Base-by-base conservation (phyloP, 1,284 basidiomycete species). In the Cutaneotrichosporon spelunceum region DNA sequence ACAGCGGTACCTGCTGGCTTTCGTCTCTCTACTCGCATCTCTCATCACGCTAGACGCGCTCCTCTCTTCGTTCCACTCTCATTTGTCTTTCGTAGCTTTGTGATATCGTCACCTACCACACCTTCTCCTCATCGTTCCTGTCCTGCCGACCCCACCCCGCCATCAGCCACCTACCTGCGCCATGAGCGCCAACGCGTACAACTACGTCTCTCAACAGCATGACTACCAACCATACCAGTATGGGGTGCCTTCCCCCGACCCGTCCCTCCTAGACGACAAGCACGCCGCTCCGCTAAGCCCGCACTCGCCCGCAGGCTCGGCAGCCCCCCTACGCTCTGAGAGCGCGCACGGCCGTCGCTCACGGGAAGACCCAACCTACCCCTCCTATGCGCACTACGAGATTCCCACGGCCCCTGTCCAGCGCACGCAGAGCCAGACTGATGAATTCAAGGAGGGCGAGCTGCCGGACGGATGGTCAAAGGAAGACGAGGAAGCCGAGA, bases 401-500 rank as follows among this genome's bases (percentile, higher is more conserved):
- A 54, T 59, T 8, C 50, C 53, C 36, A 39, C 14, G 39, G 30
- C 27, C 24, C 36, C 39, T 26, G 26, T 33, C 29, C 49, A 23
- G 21, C 33, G 23, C 5, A 24, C n/a, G 14, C 19, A 11, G 21
- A 26, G 39, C 39, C 2, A n/a, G 19, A 33, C 52, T 10, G 21
- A 24, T 4, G 53, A 44, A 2, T 9, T 45, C 42, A 56, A 56
- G 62, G 59, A 45, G 57, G 63, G 27, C 57, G 67, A 60, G 33
- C 66, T 67, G 27, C 71, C 73, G 11, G 63, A 68, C 21, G 66
- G 67, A 7, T 75, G 73, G 75, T 74, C 70, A n/a, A 67, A 71
- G 34, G 77, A 76, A 60, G 78, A 78, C 57, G 69, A 72, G 61
- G 70, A 69, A 27, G 73, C 73, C 19, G 78, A 78, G 64, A 69